phyloP scores from a whole-genome alignment of 345 rosid species.

The Cardiospermum halicacabum region DNA sequence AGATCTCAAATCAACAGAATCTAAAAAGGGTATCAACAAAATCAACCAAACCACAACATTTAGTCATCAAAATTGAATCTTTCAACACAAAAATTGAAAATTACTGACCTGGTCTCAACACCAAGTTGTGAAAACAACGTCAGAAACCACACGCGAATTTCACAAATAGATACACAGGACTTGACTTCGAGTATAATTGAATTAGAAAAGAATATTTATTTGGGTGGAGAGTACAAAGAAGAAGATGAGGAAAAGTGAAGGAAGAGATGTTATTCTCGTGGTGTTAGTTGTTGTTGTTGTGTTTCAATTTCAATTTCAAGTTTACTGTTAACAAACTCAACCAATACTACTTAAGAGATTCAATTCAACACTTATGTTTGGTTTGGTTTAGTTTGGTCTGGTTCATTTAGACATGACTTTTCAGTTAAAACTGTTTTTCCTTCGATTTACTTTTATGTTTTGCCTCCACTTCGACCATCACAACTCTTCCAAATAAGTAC shows the following conservation, averaged over 20 bases:
- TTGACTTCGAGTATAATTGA: no score
- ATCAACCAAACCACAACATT: background rate
- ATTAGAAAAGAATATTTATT: background rate
- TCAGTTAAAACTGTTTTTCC: background rate
- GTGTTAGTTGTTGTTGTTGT: background rate
- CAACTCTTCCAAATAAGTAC: no score
- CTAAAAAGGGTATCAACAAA: background rate
- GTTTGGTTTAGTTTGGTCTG: no score
- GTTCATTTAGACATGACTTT: no score
- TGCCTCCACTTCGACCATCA: constrained; percentile 5
- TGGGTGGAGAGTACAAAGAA: constrained; percentile 16
- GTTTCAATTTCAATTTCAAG: no score
- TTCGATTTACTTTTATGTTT: background rate
- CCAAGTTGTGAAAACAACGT: constrained; percentile 11
- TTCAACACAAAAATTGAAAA: background rate
- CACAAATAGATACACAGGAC: no score
- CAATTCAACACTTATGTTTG: background rate
- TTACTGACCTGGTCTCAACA: constrained; percentile 24
- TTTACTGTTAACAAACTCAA: no score
- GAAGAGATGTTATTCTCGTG: background rate
- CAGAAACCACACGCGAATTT: constrained; percentile 11
- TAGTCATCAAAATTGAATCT: background rate
- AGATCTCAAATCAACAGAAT: constrained; percentile 17
- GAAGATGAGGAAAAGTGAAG: background rate
- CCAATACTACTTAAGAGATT: background rate